Base-by-base conservation (phyloP, 1,284 basidiomycete species). In the Xerocomus amazonicus region DNA sequence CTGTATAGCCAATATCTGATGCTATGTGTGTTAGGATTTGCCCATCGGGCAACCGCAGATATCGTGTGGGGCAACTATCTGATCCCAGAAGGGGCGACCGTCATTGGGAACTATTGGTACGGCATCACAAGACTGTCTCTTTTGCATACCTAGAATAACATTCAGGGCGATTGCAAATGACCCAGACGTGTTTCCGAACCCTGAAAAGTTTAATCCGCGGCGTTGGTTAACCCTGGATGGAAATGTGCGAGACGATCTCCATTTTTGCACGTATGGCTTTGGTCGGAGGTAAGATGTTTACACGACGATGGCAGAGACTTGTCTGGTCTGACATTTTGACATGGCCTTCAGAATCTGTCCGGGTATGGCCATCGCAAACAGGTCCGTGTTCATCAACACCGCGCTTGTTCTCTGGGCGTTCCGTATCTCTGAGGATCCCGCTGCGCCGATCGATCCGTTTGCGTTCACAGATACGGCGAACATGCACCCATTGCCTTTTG, bases 91-190 rank as follows among this genome's bases (percentile, higher is more conserved):
- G 81, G 81, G 1, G 71, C 81, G 0, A 77, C 71, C 0, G 73
- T 84, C 4, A 73, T 78, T 23, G 81, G 78, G 6, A 81, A 79
- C 51, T 75, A 81, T 36, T 85, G 82, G 81, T 78, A 51, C 35
- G 49, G 28, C 3, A 12, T 19, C 12, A 5, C 9, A 10, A 36
- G 9, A 10, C 17, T 26, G 13, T 42, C 16, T 4, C 12, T 39
- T 10, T 33, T 28, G 31, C 43, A 17, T 34, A 47, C 1, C n/a
- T 43, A 6, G 46, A 19, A 43, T 26, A 14, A 4, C 29, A 29
- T 5, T 29, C 42, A 58, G 78, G 78, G 72, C 77, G 4, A 74
- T 84, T 19, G 73, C 73, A 2, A 73, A 77, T 28, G 83, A 85
- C 56, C 78, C 81, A 0, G 71, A 66, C 3, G 71, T 77, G 17